Evolutionary conservation across 257 asterid species (phyloP).

Genomic region (Cinchona pubescens): DNA sequence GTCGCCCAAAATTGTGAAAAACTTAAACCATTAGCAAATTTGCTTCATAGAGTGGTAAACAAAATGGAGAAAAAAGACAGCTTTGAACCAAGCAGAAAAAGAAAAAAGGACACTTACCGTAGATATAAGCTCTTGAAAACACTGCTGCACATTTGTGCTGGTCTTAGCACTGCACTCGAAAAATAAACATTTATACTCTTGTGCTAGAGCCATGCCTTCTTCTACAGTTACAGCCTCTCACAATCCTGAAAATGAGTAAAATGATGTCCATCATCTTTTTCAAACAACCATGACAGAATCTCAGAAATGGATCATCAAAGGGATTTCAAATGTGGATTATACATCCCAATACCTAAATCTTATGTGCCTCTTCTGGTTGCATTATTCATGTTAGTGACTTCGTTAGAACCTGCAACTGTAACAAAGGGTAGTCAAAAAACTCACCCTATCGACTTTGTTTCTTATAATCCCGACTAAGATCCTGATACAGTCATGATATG

Average conservation of each 20-base stretch:
- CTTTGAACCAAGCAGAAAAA: neutral
- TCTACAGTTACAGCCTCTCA: conserved; percentile 68
- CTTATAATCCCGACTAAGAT: conserved; percentile 75
- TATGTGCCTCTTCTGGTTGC: neutral
- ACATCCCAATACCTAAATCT: neutral
- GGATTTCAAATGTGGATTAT: neutral
- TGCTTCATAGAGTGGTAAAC: neutral
- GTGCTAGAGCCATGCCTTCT: conserved; percentile 76
- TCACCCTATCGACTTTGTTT: conserved; percentile 88
- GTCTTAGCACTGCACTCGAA: conserved; percentile 86
- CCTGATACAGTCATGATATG: conserved; percentile 70
- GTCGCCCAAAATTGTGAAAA: neutral
- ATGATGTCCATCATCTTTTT: neutral
- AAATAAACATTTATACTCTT: conserved; percentile 57
- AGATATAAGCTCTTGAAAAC: conserved; percentile 61
- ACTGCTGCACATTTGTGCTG: conserved; percentile 65
- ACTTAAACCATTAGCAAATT: neutral
- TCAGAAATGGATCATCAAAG: neutral
- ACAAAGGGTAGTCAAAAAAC: conserved; percentile 19
- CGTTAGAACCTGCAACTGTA: neutral
- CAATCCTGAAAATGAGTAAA: conserved; percentile 50
- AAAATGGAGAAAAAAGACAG: neutral
- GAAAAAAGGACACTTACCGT: conserved; percentile 43
- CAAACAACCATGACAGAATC: neutral
- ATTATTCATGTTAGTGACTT: neutral